Base-by-base conservation (phyloP, 2,329 filamentous ascomycete species). In the Colletotrichum aenigma region DNA sequence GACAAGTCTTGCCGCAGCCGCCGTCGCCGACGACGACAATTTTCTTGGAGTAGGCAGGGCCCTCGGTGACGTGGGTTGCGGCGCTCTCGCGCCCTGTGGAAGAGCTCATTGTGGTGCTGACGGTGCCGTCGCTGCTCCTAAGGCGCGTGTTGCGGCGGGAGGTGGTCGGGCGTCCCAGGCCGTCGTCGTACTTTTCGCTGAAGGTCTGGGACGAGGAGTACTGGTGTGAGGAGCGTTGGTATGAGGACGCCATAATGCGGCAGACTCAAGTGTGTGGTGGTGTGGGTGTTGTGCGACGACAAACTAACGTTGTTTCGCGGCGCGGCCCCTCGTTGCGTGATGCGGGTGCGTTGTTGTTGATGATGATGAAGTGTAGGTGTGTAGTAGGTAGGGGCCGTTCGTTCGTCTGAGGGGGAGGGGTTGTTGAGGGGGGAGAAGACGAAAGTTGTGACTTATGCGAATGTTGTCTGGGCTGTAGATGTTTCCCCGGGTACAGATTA, bases 11-110 rank as follows among this genome's bases (percentile, higher is more conserved):
- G 81, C 97, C 97, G 86, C 97, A 99, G 77, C 97, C 97, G 81
- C 97, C 97, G 85, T 99, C 97, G 77, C 97, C 97, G 61, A 99
- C 97, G 67, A 99, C 97, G 60, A 99, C 97, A 83, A 99, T 97
- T 91, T 99, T 99, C 90, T 99, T 99, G 79, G 96, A 98, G 87
- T 97, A 98, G 73, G 95, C 92, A 6, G 96, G 96, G 28, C 94
- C 95, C 83, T 98, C 95, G 66, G 96, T 98, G 86, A 96, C 91
- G 84, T 95, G 93, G 69, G 96, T 98, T 76, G 91, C 93, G 75
- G 94, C 92, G 64, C 94, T 96, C 85, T 96, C 93, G 82, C 93
- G 90, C 80, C 93, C 94, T 66, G 92, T 94, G 68, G 93, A 93
- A 77, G 91, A 90, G 86, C 94, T 96, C 86, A 93, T 93, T 84